phyloP scores from a whole-genome alignment of 192 early-diverging fungal species.

The Mortierella alpina region DNA sequence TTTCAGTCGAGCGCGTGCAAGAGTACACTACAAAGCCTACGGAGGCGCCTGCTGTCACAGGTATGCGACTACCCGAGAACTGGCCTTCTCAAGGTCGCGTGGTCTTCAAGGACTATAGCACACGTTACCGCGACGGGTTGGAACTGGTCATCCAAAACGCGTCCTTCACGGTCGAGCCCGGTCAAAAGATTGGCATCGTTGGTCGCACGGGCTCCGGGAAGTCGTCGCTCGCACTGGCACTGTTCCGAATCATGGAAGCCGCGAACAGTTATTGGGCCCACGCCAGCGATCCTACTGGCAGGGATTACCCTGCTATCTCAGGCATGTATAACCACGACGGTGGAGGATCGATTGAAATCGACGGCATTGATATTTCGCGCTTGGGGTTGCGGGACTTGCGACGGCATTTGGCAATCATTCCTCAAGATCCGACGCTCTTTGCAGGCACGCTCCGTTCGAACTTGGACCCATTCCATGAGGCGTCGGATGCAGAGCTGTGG shows the following conservation, averaged over 20 bases:
- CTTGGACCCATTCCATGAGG: slow-evolving; percentile 74
- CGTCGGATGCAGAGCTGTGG: slow-evolving; percentile 68
- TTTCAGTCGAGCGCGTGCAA: no score
- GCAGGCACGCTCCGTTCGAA: slow-evolving; percentile 73
- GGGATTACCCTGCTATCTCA: no score
- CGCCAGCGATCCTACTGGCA: slow-evolving; percentile 3
- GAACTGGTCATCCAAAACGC: slow-evolving; percentile 81
- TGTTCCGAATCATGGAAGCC: slow-evolving; percentile 59
- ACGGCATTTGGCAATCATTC: slow-evolving; percentile 78
- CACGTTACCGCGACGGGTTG: slow-evolving; percentile 81
- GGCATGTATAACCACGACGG: not conserved
- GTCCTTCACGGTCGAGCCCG: slow-evolving; percentile 47
- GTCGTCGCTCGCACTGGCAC: slow-evolving; percentile 57
- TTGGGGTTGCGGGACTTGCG: slow-evolving; percentile 69
- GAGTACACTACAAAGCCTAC: slow-evolving; percentile 78
- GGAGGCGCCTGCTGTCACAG: slow-evolving; percentile 78
- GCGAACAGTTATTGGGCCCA: slow-evolving; percentile 28
- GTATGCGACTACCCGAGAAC: slow-evolving; percentile 50
- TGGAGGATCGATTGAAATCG: slow-evolving; percentile 74
- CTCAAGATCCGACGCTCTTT: slow-evolving; percentile 82
- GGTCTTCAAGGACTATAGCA: slow-evolving; percentile 76
- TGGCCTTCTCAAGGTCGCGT: slow-evolving; percentile 86
- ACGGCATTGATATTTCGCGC: slow-evolving; percentile 72
- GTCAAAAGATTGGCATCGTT: slow-evolving; percentile 82
- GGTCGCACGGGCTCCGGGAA: slow-evolving; percentile 61